phyloP scores from a whole-genome alignment of 164 flowering plant genomes.

The Magnolia kwangsiensis region DNA sequence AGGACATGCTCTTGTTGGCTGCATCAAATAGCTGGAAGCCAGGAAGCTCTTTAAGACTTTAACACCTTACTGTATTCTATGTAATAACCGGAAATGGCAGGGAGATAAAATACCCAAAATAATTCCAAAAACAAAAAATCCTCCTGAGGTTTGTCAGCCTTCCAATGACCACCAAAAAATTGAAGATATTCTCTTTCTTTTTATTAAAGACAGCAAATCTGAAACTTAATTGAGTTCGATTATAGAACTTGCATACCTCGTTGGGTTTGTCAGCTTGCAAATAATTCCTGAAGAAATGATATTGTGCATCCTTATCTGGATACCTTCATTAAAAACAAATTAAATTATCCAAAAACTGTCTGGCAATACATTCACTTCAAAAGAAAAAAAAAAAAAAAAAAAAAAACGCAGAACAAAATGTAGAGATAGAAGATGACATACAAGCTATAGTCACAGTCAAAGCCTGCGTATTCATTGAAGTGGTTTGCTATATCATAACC shows the following conservation, averaged over 20 bases:
- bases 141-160: neutral
- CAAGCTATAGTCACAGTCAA: conserved; percentile 91
- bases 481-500: conserved; percentile 98
- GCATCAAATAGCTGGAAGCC: neutral
- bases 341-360: neutral
- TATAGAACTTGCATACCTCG: conserved; percentile 46
- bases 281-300: conserved; percentile 89
- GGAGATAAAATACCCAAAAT: no score
- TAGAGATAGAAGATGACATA: conserved; percentile 32
- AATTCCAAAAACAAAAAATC: neutral
- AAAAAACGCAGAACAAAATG: neutral
- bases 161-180: neutral
- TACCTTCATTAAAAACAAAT: conserved; percentile 44
- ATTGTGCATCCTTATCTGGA: conserved; percentile 80
- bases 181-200: neutral
- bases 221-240: neutral
- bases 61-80: neutral
- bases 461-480: conserved; percentile 98
- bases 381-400: conserved; percentile 1
- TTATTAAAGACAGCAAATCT: neutral
- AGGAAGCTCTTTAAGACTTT: neutral
- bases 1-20: neutral
- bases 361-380: neutral
- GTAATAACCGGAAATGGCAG: neutral
- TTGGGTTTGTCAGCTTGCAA: conserved; percentile 60